Evolutionary conservation across 1,284 basidiomycete species (phyloP).

Genomic region (Rhodotorula sp.): DNA sequence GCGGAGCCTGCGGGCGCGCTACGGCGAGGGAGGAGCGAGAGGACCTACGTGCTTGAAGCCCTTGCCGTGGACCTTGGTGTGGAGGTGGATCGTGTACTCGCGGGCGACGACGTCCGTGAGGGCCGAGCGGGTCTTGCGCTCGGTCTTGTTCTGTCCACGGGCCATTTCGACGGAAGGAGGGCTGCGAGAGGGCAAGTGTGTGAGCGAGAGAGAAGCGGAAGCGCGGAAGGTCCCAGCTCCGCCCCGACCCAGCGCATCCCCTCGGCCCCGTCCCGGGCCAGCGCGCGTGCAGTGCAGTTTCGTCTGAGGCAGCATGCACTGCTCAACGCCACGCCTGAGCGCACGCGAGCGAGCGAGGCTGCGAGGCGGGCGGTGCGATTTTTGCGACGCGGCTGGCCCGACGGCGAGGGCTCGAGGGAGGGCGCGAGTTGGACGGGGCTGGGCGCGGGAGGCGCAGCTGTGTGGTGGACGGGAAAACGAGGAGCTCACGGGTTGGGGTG

Average conservation of each 20-base stretch:
- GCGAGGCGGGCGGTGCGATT: background rate
- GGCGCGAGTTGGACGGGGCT: background rate
- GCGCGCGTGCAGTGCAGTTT: background rate
- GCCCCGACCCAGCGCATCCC: background rate
- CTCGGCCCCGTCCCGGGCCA: background rate
- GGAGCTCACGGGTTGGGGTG: constrained; percentile 1
- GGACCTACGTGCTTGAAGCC: constrained; percentile 45
- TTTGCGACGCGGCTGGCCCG: background rate
- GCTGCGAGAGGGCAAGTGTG: background rate
- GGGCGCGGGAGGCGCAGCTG: background rate
- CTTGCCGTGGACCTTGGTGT: constrained; percentile 45
- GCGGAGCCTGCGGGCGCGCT: background rate
- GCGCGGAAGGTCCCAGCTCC: constrained; percentile 1
- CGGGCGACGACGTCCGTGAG: constrained; percentile 94
- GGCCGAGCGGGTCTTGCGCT: constrained; percentile 56
- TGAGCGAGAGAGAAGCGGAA: background rate
- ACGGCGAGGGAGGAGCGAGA: constrained; percentile 1
- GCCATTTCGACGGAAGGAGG: constrained; percentile 42
- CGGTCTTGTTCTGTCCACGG: constrained; percentile 44
- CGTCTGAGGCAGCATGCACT: background rate
- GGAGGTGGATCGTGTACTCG: constrained; percentile 54
- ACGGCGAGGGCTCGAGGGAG: background rate
- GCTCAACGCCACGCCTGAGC: accelerated
- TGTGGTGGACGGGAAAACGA: background rate
- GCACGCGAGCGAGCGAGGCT: background rate